phyloP scores from a whole-genome alignment of 139 green algal genomes.

The Picochlorum sp. region DNA sequence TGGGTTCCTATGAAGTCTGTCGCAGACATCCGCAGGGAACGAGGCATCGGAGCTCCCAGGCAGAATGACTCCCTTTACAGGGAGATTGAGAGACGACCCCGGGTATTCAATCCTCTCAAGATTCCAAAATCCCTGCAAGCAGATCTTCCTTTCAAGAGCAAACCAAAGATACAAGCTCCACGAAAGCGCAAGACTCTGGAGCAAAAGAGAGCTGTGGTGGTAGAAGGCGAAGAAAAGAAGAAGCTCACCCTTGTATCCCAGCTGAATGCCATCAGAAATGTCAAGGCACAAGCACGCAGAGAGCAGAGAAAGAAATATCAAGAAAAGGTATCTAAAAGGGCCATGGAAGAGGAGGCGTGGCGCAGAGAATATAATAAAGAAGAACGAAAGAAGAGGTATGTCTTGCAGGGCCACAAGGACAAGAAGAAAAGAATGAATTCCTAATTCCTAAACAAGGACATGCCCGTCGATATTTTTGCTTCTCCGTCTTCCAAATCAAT shows the following conservation, averaged over 20 bases:
- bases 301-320: slow-evolving; percentile 37
- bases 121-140: slow-evolving; percentile 76
- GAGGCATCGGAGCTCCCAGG: slow-evolving; percentile 68
- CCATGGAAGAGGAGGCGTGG: slow-evolving; percentile 45
- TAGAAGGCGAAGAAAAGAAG: slow-evolving; percentile 54
- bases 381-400: slow-evolving; percentile 62
- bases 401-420: slow-evolving; percentile 35
- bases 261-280: slow-evolving; percentile 92
- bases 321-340: slow-evolving; percentile 36
- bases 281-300: slow-evolving; percentile 62
- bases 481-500: too few relatives aligned
- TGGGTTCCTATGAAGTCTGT: slow-evolving; percentile 86
- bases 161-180: slow-evolving; percentile 73
- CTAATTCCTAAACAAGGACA: not conserved
- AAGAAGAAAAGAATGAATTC: slow-evolving; percentile 31
- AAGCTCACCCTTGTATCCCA: slow-evolving; percentile 57
- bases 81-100: slow-evolving; percentile 63
- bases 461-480: too few relatives aligned
- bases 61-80: slow-evolving; percentile 84
- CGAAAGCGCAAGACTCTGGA: slow-evolving; percentile 74
- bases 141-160: slow-evolving; percentile 88
- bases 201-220: slow-evolving; percentile 70
- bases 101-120: slow-evolving; percentile 88
- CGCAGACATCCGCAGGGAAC: slow-evolving; percentile 69
- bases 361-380: slow-evolving; percentile 38